Evolutionary conservation across 2,329 filamentous ascomycete species (phyloP), one percentile per base, ranked within the genome.

Genomic region (Ilyonectria mors-panacis): DNA sequence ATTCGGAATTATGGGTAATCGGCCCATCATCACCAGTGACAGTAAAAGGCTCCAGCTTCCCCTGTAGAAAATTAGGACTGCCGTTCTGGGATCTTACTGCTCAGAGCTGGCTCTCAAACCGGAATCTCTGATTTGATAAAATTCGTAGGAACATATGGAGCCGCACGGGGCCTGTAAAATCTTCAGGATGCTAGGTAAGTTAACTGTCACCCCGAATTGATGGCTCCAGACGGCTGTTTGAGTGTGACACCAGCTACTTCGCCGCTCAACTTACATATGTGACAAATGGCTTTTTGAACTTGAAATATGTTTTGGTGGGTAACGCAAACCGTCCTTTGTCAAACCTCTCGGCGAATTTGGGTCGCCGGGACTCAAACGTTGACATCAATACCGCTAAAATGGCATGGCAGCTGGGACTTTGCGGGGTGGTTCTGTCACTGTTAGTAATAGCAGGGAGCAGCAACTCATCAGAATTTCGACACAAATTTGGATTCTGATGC

Each of bases 371-470:
- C 15, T 28, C 45, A 30, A 50, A 48, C 28, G 59, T 30, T 73
- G 69, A 59, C 73, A 75, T 65, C 67, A 75, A 56, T 44, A 62
- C 61, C 73, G 57, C 73, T 75, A 75, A 75, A 75, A 75, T 73
- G 71, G 59, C 66, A 72, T 69, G 60, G 50, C 59, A 58, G 48
- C 47, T 48, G 30, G 28, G 55, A 63, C 68, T 73, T 68, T 73
- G 73, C 68, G 68, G 58, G 58, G 58, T 53, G 47, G 47, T 35
- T 51, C 55, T 42, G 56, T 23, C 35, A 33, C 5, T 15, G 37
- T 44, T 28, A 45, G 39, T 58, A 45, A 56, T 56, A 10, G 23
- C 26, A 59, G 19, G 56, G 56, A 50, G 15, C 28, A 33, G 21
- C 9, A 35, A 17, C 28, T 50, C 19, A 48, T 23, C 30, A 17